Evolutionary conservation across 352 stramenopile species (phyloP), one percentile per base, ranked within the genome.

Genomic region (Globisporangium middletonii): DNA sequence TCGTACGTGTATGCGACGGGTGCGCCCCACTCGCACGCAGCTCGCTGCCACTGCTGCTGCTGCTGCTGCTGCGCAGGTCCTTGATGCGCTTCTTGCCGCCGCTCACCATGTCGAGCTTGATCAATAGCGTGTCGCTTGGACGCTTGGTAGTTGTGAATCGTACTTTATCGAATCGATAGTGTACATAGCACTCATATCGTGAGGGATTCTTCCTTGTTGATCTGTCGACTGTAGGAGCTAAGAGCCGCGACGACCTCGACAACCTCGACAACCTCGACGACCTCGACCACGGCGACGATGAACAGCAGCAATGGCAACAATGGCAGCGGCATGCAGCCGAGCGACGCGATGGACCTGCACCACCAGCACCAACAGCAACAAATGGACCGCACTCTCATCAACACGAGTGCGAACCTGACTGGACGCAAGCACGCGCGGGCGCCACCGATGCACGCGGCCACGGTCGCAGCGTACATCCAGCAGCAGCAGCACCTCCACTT

Each of bases 91-190:
- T 78, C 61, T 71, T 71, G 27, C 80, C 80, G 47, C 80, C 78
- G 76, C 80, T 88, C 65, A 85, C 80, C 80, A 90, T 90, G 23
- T 4, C 2, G 2, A n/a, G 23, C 23, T 23, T 23, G 23, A 23
- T 23, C 23, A 23, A 23, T 23, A 23, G 23, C 23, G 23, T 35
- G 30, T 35, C 30, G 30, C 30, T 35, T 35, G 23, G 30, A 35
- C 2, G 12, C 2, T 3, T 11, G 13, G 44, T 50, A 50, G 45
- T 28, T n/a, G n/a, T 12, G 19, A 18, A 27, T 49, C 6, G 23
- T 37, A 30, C 46, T 50, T 16, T n/a, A 27, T 35, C 7, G 26
- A 16, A 9, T 35, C 23, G 23, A 23, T 23, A 23, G 23, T 23
- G 23, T 23, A 23, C 23, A 23, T 23, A 23, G 23, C 23, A 23